Base-by-base conservation (phyloP, 495 filamentous ascomycete species). In the Penicillium argentinense region DNA sequence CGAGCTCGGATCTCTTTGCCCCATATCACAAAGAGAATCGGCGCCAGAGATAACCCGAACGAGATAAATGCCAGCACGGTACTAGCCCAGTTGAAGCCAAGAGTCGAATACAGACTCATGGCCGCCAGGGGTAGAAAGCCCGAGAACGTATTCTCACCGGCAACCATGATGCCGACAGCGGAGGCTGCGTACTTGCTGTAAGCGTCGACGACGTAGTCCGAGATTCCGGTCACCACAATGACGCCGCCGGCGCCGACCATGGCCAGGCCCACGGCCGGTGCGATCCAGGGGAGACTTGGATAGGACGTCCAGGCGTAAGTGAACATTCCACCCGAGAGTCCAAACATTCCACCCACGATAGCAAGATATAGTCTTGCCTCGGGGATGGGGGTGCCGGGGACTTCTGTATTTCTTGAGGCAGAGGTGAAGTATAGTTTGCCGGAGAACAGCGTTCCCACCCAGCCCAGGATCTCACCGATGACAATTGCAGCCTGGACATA, bases 11-110 rank as follows among this genome's bases (percentile, higher is more conserved):
- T 64, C 13, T 54, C 33, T 37, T 54, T 53, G 9, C 63, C 63
- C 29, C 56, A 62, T 32, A 60, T 54, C 9, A 67, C 37, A 37
- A 67, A 46, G 21, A 64, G 37, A n/a, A 67, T 48, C 1, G 69
- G 69, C 18, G 59, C 59, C 26, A 66, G 36, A 21, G 56, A 62
- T 14, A 75, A 43, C 14, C 41, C 50, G 23, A 72, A 32, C 6
- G 64, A 55, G 9, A 75, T 51, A 33, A 73, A 71, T 14, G 50
- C 73, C 23, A 74, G 51, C 13, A 76, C 27, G 2, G 60, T 66
- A 41, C 67, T 71, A 9, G 73, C 73, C 73, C 73, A 76, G 33
- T 69, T 57, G 43, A 69, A 66, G 5, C 72, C 72, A 5, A 75
- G 48, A 3, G 53, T 60, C 0, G 48, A 53, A 48, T 76, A 76